Evolutionary conservation across 768 basidiomycete species (phyloP).

Genomic region (Boletus sensibilis): DNA sequence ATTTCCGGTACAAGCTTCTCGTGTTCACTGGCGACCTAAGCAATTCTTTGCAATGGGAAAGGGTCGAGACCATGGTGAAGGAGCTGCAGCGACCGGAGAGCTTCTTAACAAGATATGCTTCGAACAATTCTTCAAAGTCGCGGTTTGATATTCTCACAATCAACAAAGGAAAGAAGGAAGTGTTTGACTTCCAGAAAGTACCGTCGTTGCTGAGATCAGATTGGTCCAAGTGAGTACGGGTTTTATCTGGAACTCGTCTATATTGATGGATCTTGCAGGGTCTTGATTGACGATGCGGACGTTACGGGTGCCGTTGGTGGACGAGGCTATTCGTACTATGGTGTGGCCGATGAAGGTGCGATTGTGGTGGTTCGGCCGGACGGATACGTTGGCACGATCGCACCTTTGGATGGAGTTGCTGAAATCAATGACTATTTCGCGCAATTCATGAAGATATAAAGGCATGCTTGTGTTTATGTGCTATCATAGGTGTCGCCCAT

Average conservation of each 20-base stretch:
- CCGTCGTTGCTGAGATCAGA: slow-evolving; percentile 37
- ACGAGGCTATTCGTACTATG: slow-evolving; percentile 55
- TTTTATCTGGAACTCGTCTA: not conserved
- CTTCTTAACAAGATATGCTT: slow-evolving; percentile 29
- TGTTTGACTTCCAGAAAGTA: slow-evolving; percentile 32
- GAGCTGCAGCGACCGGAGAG: slow-evolving; percentile 26
- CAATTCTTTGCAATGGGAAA: slow-evolving; percentile 20
- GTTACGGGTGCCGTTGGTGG: slow-evolving; percentile 46
- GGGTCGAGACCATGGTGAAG: slow-evolving; percentile 27
- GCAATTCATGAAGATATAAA: slow-evolving; percentile 35
- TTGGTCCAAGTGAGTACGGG: slow-evolving; percentile 41
- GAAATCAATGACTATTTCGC: slow-evolving; percentile 49
- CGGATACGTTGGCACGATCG: slow-evolving; percentile 61
- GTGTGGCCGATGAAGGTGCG: slow-evolving; percentile 33
- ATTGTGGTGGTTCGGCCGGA: slow-evolving; percentile 33
- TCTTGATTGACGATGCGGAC: slow-evolving; percentile 58
- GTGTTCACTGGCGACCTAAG: slow-evolving; percentile 42
- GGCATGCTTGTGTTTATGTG: not conserved
- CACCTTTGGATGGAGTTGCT: slow-evolving; percentile 41
- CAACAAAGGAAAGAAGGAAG: slow-evolving; percentile 33
- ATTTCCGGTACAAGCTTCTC: slow-evolving; percentile 50
- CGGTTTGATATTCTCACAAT: slow-evolving; percentile 34
- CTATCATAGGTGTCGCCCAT: not conserved
- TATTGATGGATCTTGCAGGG: slow-evolving; percentile 38
- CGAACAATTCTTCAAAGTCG: slow-evolving; percentile 19